A percentile compares a stretch with the other conserved stretches of the same genome.
Conservation (phyloP, 2,329 filamentous ascomycete species). For the Parastagonospora avenae region DNA sequence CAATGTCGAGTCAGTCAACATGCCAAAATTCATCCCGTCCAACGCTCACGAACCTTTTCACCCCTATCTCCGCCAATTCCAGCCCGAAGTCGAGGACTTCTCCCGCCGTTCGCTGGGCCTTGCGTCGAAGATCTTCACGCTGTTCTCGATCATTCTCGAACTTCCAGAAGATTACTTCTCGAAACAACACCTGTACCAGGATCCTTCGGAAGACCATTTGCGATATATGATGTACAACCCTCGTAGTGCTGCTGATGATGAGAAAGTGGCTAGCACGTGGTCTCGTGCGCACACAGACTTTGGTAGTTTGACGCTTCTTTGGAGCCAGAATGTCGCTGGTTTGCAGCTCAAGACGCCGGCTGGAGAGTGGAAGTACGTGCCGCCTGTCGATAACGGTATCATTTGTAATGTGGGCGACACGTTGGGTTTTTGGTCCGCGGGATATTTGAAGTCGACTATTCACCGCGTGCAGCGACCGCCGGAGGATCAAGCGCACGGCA, state of each 20-base stretch:
- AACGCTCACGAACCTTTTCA: slow-evolving; percentile 33
- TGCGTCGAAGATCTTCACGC: slow-evolving; percentile 44
- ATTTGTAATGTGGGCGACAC: slow-evolving; percentile 57
- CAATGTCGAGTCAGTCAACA: slow-evolving; percentile 40
- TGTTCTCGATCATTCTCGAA: slow-evolving; percentile 49
- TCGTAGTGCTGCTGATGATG: slow-evolving; percentile 43
- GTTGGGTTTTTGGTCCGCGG: slow-evolving; percentile 47
- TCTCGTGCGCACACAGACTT: slow-evolving; percentile 58
- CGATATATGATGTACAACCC: slow-evolving; percentile 53
- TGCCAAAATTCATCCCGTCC: slow-evolving; percentile 37
- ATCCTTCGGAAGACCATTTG: slow-evolving; percentile 47
- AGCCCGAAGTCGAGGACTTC: slow-evolving; percentile 34
- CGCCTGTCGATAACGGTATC: slow-evolving; percentile 53
- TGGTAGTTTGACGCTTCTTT: slow-evolving; percentile 54
- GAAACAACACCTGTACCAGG: slow-evolving; percentile 43
- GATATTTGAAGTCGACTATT: slow-evolving; percentile 56
- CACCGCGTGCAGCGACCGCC: slow-evolving; percentile 58
- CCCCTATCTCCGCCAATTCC: slow-evolving; percentile 31
- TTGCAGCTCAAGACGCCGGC: slow-evolving; percentile 54
- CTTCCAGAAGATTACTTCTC: slow-evolving; percentile 47
- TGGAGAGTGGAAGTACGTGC: slow-evolving; percentile 56
- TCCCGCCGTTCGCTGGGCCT: slow-evolving; percentile 30
- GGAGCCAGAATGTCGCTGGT: slow-evolving; percentile 54
- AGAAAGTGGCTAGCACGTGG: slow-evolving; percentile 47
- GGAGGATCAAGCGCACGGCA: slow-evolving; percentile 43